phyloP scores from a whole-genome alignment of 2,329 filamentous ascomycete genomes.

The Aspergillus fructus region DNA sequence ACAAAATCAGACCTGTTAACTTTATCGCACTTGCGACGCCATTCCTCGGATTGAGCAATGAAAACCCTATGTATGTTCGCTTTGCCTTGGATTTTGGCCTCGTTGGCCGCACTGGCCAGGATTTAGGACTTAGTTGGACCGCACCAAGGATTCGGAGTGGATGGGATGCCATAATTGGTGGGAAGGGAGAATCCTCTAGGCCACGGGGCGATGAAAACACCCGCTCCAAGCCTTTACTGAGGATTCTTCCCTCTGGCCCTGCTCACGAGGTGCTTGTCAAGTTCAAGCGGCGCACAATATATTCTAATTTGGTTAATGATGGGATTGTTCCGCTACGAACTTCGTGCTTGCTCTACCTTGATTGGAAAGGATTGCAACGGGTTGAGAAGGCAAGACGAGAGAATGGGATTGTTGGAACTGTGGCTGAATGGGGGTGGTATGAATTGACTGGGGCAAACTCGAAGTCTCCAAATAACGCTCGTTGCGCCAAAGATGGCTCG shows the following conservation, averaged over 20 bases:
- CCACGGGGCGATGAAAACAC: slow-evolving; percentile 64
- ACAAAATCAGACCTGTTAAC: slow-evolving; percentile 80
- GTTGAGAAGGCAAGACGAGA: slow-evolving; percentile 93
- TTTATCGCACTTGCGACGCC: slow-evolving; percentile 87
- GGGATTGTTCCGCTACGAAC: slow-evolving; percentile 93
- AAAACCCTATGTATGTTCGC: slow-evolving; percentile 95
- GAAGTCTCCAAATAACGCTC: slow-evolving; percentile 51
- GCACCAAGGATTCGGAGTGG: slow-evolving; percentile 81
- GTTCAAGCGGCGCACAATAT: slow-evolving; percentile 87
- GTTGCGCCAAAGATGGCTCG: slow-evolving; percentile 24
- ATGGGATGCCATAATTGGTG: slow-evolving; percentile 84
- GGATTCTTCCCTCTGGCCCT: slow-evolving; percentile 87
- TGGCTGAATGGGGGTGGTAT: slow-evolving; percentile 92
- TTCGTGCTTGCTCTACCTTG: slow-evolving; percentile 91
- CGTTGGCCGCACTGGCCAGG: slow-evolving; percentile 92
- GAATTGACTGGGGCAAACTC: slow-evolving; percentile 74
- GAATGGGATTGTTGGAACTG: slow-evolving; percentile 86
- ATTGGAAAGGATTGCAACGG: slow-evolving; percentile 90
- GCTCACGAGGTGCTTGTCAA: slow-evolving; percentile 83
- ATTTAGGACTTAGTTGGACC: slow-evolving; percentile 91
- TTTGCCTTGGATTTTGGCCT: slow-evolving; percentile 96
- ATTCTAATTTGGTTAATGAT: slow-evolving; percentile 97
- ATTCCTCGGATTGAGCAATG: slow-evolving; percentile 88
- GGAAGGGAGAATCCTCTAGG: slow-evolving; percentile 61
- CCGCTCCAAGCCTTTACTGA: slow-evolving; percentile 81